A percentile compares a stretch with the other conserved stretches of the same genome.
phyloP scores from a whole-genome alignment of 805 yeast genomes.

The Lachancea lanzarotensis region DNA sequence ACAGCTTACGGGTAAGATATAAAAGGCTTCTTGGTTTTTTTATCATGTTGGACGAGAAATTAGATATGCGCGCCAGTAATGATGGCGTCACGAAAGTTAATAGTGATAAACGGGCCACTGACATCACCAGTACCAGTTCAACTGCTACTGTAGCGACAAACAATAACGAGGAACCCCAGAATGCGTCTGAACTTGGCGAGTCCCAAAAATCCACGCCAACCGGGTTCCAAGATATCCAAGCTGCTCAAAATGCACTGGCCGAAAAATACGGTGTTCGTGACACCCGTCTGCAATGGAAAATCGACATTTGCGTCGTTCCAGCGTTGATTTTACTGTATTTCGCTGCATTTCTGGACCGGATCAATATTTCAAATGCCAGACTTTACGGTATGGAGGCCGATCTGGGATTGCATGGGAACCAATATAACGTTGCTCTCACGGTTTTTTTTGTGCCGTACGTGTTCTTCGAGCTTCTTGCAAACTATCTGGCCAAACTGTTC shows the following conservation, averaged over 20 bases:
- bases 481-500: conserved; percentile 2
- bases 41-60: too few species aligned
- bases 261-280: conserved; percentile 1
- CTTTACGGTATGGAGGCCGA: conserved; percentile 6
- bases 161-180: too few species aligned
- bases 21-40: too few species aligned
- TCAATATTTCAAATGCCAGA: conserved; percentile 5
- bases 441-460: conserved; percentile 7
- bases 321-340: conserved; percentile 5
- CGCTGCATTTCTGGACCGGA: conserved; percentile 5
- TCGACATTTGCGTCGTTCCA: conserved; percentile 6
- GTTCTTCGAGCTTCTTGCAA: conserved; percentile 4
- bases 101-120: too few species aligned
- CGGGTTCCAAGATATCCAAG: background rate
- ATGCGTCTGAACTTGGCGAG: too few species aligned
- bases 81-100: too few species aligned
- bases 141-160: too few species aligned
- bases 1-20: too few species aligned
- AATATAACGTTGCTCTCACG: conserved; percentile 5
- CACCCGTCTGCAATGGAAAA: conserved; percentile 4
- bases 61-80: too few species aligned
- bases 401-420: conserved; percentile 5
- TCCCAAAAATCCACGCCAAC: background rate
- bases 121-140: too few species aligned
- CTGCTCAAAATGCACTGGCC: background rate